These are phyloP conservation scores for Tarenaya hassleriana DNA, from an alignment of 345 rosid genomes.

Conservation along the genomic window DNA sequence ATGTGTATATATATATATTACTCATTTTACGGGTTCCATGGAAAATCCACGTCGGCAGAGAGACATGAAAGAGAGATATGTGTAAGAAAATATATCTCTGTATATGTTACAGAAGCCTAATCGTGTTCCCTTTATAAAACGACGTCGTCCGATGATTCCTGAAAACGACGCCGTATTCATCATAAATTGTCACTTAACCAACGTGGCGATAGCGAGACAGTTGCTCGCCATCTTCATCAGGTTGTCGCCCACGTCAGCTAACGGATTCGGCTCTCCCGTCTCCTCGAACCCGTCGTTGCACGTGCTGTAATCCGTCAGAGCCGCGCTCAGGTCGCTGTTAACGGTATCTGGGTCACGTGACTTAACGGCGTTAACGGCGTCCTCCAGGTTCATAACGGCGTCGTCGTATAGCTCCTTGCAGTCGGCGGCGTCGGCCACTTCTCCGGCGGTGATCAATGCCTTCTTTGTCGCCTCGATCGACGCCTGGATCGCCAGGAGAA, in stretches of 20 bases:
- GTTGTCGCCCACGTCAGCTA: constrained; percentile 21
- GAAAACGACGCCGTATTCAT: too few species aligned
- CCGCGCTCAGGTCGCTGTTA: constrained; percentile 43
- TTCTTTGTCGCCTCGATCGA: constrained; percentile 22
- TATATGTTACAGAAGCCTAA: too few species aligned
- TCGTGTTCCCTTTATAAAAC: too few species aligned
- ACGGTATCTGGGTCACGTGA: constrained; percentile 36
- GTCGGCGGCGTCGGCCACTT: constrained; percentile 19
- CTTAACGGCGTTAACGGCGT: constrained; percentile 35
- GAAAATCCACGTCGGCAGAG: too few species aligned
- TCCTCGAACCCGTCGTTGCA: constrained; percentile 42
- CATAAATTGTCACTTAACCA: constrained; percentile 26
- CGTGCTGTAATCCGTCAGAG: constrained; percentile 33
- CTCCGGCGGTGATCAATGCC: not conserved
- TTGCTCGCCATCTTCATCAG: constrained; percentile 40
- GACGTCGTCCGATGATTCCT: too few species aligned
- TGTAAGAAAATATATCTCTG: too few species aligned
- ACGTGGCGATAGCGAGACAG: constrained; percentile 49
- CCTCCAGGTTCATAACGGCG: constrained; percentile 35
- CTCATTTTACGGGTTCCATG: too few species aligned
- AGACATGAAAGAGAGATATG: too few species aligned
- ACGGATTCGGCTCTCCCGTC: constrained; percentile 27
- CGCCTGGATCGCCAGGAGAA: constrained; percentile 36
- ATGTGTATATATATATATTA: too few species aligned
- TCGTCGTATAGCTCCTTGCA: constrained; percentile 39